Base-by-base conservation (phyloP, 257 asterid genomes). In the Solanum corneliomulleri region DNA sequence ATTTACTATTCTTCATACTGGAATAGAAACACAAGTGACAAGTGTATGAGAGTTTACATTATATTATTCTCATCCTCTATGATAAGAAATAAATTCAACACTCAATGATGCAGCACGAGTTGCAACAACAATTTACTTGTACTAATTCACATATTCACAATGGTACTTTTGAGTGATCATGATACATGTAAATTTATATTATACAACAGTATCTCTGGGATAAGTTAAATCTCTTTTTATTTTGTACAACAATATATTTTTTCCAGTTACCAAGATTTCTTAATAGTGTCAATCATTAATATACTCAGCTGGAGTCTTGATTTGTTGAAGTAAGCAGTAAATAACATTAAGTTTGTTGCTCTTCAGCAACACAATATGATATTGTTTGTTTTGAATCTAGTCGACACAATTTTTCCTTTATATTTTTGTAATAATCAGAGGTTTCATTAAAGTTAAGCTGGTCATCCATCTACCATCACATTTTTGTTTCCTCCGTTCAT, bases 221-320 rank as follows among this genome's bases (percentile, higher is more conserved):
- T 83, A 83, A 29, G 91, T 93, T 90, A 90, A 90, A 75, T 11
- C 76, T 56, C 21, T 84, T 29, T 64, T 44, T 16, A 49, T 49
- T 78, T 49, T 18, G 60, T 39, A 66, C 37, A 66, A 12, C 15
- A 42, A 5, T 75, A 14, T 64, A 29, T 20, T 64, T 9, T 13
- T 13, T 3, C 37, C 37, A 42, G 25, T 44, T 25, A 31, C 31
- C 45, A 25, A 60, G n/a, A 10, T 62, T 89, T 13, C 49, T 23
- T 42, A 35, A 35, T 15, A 33, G 11, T 60, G 62, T 41, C 58
- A 60, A 60, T 23, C 69, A 66, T 25, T 7, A 12, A 76, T 76
- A 52, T 42, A n/a, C 41, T 25, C 20, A 2, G 16, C 41, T 52
- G 9, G 14, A 25, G 9, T 78, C 84, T 45, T 14, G 5, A 77